Evolutionary conservation across 1,284 basidiomycete species (phyloP).

Genomic region (Malassezia obtusa): DNA sequence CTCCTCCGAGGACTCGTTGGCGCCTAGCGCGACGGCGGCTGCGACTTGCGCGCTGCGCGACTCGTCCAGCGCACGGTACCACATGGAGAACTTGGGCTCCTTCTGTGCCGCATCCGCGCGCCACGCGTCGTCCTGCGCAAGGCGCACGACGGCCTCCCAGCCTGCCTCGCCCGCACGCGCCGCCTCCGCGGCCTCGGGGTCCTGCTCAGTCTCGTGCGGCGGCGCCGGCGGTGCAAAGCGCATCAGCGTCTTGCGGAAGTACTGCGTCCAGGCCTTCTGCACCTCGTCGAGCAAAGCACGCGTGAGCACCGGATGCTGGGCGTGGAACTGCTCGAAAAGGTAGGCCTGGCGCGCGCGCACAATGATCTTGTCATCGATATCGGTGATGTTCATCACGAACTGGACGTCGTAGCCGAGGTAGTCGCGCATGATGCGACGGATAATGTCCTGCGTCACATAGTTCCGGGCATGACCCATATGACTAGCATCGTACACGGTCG

Average conservation of each 20-base stretch:
- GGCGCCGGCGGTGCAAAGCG: conserved; percentile 37
- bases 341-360: conserved; percentile 33
- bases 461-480: conserved; percentile 99
- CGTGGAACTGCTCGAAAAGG: conserved; percentile 54
- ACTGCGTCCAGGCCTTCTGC: conserved; percentile 35
- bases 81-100: conserved; percentile 44
- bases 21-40: conserved; percentile 34
- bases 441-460: conserved; percentile 94
- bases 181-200: conserved; percentile 22
- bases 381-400: conserved; percentile 99
- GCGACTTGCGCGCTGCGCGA: conserved; percentile 39
- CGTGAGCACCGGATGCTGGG: conserved; percentile 27
- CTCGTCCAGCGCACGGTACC: conserved; percentile 34
- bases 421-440: conserved; percentile 82
- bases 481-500: conserved; percentile 96
- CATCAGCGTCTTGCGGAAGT: conserved; percentile 33
- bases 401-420: conserved; percentile 96
- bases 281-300: conserved; percentile 27
- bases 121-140: conserved; percentile 30
- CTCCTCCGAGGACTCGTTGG: conserved; percentile 20
- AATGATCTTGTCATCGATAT: conserved; percentile 95
- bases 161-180: conserved; percentile 32
- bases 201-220: conserved; percentile 26
- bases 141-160: conserved; percentile 34
- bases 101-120: conserved; percentile 23